A percentile compares a stretch with the other conserved stretches of the same genome.
Evolutionary conservation across 2,329 filamentous ascomycete genomes (phyloP).

Genomic region (Neoarthrinium moseri): DNA sequence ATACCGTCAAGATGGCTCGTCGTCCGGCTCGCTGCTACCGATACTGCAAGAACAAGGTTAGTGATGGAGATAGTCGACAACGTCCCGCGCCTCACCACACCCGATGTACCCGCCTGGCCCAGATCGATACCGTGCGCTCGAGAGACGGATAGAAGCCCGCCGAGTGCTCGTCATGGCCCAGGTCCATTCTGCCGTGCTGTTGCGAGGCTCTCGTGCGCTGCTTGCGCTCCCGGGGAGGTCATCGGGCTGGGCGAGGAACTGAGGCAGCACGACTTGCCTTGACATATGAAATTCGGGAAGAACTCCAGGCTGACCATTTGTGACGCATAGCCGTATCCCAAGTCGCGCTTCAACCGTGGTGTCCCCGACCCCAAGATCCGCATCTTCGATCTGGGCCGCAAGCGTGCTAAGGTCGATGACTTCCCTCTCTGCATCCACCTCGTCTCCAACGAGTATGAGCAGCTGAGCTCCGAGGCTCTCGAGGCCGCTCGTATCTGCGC

Average conservation of each 20-base stretch:
- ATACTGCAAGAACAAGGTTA: slow-evolving; percentile 99
- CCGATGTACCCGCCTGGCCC: too few species aligned
- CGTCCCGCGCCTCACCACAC: too few species aligned
- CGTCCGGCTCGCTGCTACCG: slow-evolving; percentile 99
- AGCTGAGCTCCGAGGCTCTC: slow-evolving; percentile 98
- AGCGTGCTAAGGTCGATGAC: slow-evolving; percentile 98
- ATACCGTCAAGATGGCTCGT: slow-evolving; percentile 93
- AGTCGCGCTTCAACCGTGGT: slow-evolving; percentile 99
- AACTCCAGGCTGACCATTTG: slow-evolving; percentile 32
- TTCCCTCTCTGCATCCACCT: slow-evolving; percentile 99
- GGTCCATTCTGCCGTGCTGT: too few species aligned
- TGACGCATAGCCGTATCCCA: slow-evolving; percentile 83
- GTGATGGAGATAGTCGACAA: too few species aligned
- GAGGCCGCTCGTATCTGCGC: slow-evolving; percentile 99
- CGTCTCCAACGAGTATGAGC: slow-evolving; percentile 99
- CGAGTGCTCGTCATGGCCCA: too few species aligned
- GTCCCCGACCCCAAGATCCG: slow-evolving; percentile 81
- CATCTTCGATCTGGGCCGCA: slow-evolving; percentile 98
- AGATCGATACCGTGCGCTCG: too few species aligned
- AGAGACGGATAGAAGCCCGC: too few species aligned
- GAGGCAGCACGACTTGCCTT: too few species aligned
- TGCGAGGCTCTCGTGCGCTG: too few species aligned
- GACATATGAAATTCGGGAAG: background rate
- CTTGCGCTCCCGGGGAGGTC: too few species aligned
- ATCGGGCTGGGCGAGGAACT: too few species aligned